Percentiles rank a stretch among this genome's conserved stretches.
Evolutionary conservation across 495 filamentous ascomycete genomes (phyloP).

Genomic region (Pyrenula massariospora): DNA sequence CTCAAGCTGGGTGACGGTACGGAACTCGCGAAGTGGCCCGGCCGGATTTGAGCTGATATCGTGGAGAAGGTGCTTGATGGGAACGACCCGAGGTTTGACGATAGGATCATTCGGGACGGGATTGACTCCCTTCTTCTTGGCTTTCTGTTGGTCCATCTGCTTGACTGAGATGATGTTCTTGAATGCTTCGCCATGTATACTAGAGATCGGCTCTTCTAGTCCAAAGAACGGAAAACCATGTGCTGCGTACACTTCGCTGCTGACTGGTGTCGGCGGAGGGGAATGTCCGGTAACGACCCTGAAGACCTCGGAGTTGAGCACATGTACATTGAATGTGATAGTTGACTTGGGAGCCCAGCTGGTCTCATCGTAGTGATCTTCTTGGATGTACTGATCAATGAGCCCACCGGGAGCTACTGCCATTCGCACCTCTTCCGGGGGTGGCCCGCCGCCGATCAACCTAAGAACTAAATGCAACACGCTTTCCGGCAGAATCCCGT

Average conservation of each 20-base stretch:
- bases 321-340: not conserved
- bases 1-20: no score
- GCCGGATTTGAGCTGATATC: no score
- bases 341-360: not conserved
- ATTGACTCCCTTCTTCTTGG: no score
- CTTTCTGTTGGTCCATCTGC: no score
- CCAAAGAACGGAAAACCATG: not conserved
- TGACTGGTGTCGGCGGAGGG: not conserved
- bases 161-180: no score
- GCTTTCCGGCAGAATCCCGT: not conserved
- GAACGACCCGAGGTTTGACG: no score
- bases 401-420: not conserved
- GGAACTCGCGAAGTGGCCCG: no score
- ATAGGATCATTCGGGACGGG: no score
- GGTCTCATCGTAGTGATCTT: not conserved
- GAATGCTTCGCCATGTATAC: no score
- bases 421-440: not conserved
- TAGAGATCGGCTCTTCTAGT: no score
- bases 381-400: not conserved
- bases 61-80: no score
- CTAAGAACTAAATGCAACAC: not conserved
- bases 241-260: not conserved
- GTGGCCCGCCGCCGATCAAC: not conserved
- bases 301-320: not conserved
- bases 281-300: not conserved